These are phyloP conservation scores for Penicillium goetzii DNA, from an alignment of 495 filamentous ascomycete species.

Conservation along the genomic window DNA sequence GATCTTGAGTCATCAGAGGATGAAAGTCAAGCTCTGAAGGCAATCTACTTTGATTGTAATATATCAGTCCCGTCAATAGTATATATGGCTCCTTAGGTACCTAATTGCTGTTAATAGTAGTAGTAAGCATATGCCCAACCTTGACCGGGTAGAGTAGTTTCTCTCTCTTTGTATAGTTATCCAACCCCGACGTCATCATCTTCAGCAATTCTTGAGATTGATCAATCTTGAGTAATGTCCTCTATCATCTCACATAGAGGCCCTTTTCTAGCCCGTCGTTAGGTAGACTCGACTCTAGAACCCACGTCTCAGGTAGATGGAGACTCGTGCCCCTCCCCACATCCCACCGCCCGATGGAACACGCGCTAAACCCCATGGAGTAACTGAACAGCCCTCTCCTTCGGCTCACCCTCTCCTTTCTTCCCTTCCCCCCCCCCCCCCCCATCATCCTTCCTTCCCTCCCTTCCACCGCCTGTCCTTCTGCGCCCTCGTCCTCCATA, in stretches of 20 bases:
- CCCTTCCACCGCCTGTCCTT: conserved; percentile 18
- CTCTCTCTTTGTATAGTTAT: no score
- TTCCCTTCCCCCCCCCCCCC: conserved; percentile 6
- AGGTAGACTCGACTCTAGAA: conserved; percentile 7
- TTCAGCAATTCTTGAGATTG: neutral
- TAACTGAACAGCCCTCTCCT: conserved; percentile 33
- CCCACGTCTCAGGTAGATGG: conserved; percentile 13
- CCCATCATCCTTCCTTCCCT: conserved; percentile 14
- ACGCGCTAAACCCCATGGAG: conserved; percentile 32
- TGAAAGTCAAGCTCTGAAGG: no score
- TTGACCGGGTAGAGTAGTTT: no score
- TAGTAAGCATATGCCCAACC: no score
- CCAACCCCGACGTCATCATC: neutral
- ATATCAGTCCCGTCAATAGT: no score
- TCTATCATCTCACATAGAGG: neutral
- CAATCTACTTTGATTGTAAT: no score
- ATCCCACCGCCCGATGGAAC: conserved; percentile 39
- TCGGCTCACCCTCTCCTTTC: conserved; percentile 33
- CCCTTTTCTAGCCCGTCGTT: no score
- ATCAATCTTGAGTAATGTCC: no score
- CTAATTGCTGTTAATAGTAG: no score
- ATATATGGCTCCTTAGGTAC: no score
- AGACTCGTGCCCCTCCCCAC: conserved; percentile 32
- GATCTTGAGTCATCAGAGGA: no score
- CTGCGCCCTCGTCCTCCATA: conserved; percentile 13